phyloP scores from a whole-genome alignment of 441 rosid genomes.

The Adansonia madagascariensis region DNA sequence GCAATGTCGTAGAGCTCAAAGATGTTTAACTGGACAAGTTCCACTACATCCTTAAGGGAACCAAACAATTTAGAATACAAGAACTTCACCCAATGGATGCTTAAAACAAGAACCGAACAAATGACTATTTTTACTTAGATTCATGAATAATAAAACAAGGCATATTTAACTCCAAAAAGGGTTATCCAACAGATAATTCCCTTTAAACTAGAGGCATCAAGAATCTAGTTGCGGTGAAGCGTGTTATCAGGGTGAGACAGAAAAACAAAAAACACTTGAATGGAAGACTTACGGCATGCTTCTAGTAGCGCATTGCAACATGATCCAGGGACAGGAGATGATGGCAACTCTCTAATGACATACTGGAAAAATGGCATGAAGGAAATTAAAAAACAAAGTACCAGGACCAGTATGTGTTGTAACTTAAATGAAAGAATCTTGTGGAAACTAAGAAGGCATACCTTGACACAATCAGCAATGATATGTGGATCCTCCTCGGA shows the following conservation, averaged over 20 bases:
- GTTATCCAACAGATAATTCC: background rate
- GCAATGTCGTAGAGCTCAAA: background rate
- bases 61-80: background rate
- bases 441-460: conserved; percentile 34
- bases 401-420: conserved; percentile 22
- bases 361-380: conserved; percentile 57
- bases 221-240: background rate
- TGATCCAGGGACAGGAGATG: conserved; percentile 98
- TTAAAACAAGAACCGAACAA: background rate
- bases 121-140: background rate
- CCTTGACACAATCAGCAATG: conserved; percentile 97
- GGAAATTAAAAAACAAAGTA: conserved; percentile 33
- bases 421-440: conserved; percentile 29
- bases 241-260: background rate
- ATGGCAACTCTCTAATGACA: conserved; percentile 92
- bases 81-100: background rate
- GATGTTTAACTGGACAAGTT: conserved; percentile 7
- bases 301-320: conserved; percentile 96
- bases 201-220: conserved; percentile 11
- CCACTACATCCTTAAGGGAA: conserved; percentile 11
- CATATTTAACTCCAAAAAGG: background rate
- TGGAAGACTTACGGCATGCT: conserved; percentile 83
- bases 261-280: conserved; percentile 18
- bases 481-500: conserved; percentile 87
- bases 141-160: background rate